Evolutionary conservation across 768 basidiomycete species (phyloP), one percentile per base, ranked within the genome.

Genomic region (Cyathus striatus): DNA sequence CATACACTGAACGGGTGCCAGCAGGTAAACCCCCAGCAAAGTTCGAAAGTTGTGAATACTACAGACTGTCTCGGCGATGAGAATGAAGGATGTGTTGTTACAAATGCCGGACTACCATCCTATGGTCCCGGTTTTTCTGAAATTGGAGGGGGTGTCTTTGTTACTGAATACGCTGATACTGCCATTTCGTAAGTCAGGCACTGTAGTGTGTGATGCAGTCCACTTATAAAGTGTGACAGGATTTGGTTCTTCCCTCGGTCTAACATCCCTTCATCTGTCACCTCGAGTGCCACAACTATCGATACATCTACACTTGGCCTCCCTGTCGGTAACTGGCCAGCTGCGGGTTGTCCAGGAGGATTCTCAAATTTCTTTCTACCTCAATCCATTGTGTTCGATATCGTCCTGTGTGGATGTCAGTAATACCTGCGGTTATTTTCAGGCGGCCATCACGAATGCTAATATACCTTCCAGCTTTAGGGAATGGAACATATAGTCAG

Each of bases 121-220:
- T 87, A 79, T 45, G 85, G 84, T 18, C 65, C 70, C 5, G 76
- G 63, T 2, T 88, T 88, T 52, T 78, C 79, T 4, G 61, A 62
- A 5, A 69, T 66, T 3, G 75, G 41, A 34, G 14, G 14, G 14
- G 41, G 41, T 18, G 23, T 4, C 3, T 41, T 27, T 14, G 40
- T 12, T 17, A 41, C 27, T 24, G 23, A 18, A 27, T 26, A 41
- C 13, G 23, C 2, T 13, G 40, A 41, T 9, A 26, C 23, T 16
- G 14, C 17, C 12, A 21, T 41, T 27, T 30, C 24, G 26, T 33
- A 22, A 26, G 10, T 24, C 27, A 30, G 9, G 9, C 9, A 9
- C n/a, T 9, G n/a, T n/a, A 22, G 18, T 34, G 16, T 17, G 26
- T n/a, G 22, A 17, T 17, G 10, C 10, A 23, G 24, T 21, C 3